phyloP scores from a whole-genome alignment of 345 rosid species.

The Leavenworthia alabamica region DNA sequence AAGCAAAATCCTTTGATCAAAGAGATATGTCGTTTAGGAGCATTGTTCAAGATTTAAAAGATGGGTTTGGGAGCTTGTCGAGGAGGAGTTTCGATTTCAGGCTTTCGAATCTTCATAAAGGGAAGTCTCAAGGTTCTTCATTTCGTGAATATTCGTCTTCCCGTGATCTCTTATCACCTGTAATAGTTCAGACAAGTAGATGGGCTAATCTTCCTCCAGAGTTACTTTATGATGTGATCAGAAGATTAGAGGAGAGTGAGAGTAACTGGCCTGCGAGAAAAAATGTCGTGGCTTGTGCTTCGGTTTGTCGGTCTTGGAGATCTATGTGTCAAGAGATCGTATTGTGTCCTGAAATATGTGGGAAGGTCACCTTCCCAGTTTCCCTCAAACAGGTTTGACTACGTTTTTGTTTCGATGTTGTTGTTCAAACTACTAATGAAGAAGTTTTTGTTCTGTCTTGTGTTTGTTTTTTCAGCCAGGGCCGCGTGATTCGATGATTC shows the following conservation, averaged over 20 bases:
- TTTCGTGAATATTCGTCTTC: conserved; percentile 33
- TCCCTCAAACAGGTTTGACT: conserved; percentile 52
- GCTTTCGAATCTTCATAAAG: conserved; percentile 46
- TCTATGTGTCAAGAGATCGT: conserved; percentile 62
- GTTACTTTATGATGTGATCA: conserved; percentile 54
- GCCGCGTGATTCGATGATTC: conserved; percentile 49
- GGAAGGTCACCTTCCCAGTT: conserved; percentile 59
- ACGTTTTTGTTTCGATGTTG: background rate
- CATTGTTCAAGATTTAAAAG: conserved; percentile 64
- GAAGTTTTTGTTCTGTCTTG: background rate
- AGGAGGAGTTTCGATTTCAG: conserved; percentile 57
- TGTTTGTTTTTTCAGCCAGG: conserved; percentile 44
- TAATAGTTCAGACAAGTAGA: conserved; percentile 45
- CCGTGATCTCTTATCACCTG: conserved; percentile 35
- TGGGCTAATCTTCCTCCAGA: conserved; percentile 73
- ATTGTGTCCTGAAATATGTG: conserved; percentile 52
- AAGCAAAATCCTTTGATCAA: background rate
- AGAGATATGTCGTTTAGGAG: conserved; percentile 54
- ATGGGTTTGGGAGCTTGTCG: conserved; percentile 62
- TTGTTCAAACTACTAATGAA: background rate
- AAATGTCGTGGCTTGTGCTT: conserved; percentile 58
- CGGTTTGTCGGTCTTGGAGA: conserved; percentile 66
- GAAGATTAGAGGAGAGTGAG: conserved; percentile 59
- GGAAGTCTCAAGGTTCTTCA: conserved; percentile 48
- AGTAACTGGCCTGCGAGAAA: conserved; percentile 58